Evolutionary conservation across 2,329 filamentous ascomycete species (phyloP).

Genomic region (Paecilomyces fulvus): DNA sequence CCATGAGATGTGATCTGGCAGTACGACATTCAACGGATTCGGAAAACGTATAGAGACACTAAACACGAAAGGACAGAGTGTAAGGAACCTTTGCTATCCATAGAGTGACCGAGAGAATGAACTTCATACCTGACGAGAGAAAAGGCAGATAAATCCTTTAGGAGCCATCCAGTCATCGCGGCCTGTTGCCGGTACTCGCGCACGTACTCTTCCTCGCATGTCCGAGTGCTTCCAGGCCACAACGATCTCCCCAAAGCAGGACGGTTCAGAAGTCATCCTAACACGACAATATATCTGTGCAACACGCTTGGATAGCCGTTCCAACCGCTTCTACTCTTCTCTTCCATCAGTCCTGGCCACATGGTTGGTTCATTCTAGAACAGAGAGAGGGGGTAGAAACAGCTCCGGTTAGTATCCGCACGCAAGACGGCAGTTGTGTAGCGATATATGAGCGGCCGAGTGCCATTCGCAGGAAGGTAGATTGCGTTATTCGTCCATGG

Average conservation of each 20-base stretch:
- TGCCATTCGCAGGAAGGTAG: not conserved
- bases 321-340: not conserved
- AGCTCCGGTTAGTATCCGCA: not conserved
- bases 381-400: not conserved
- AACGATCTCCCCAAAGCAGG: not conserved
- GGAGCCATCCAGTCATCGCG: not conserved
- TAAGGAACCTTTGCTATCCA: not conserved
- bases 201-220: not conserved
- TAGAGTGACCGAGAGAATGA: not conserved
- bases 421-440: not conserved
- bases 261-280: not conserved
- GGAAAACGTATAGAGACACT: not conserved
- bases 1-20: not conserved
- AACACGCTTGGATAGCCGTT: not conserved
- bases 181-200: not conserved
- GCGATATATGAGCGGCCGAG: not conserved
- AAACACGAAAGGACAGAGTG: not conserved
- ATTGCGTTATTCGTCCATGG: not conserved
- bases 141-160: not conserved
- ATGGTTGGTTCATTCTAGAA: not conserved
- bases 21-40: not conserved
- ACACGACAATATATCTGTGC: not conserved
- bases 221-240: too few species aligned
- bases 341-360: not conserved
- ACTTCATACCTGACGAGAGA: not conserved